Base-by-base conservation (phyloP, 148 eudicot species). In the Camellia lanceoleosa region DNA sequence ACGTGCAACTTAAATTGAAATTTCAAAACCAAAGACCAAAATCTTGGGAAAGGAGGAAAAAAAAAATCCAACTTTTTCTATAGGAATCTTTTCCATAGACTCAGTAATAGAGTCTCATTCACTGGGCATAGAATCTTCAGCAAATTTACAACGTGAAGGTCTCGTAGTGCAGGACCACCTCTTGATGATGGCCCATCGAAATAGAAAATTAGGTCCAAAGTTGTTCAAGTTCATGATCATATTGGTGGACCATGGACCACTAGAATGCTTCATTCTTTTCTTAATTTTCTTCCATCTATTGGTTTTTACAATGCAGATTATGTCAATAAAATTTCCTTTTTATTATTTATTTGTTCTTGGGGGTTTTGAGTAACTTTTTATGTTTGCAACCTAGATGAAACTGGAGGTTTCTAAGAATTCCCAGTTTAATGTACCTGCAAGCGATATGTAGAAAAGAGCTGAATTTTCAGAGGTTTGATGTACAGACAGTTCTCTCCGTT, bases 371-470 rank as follows among this genome's bases (percentile, higher is more conserved):
- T 72, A 3, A 11, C 42, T 11, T 20, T 49, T 51, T 51, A 51
- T 51, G 75, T 73, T 72, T 41, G 7, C 62, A 73, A 73, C 13
- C 63, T 19, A 52, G 19, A 14, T 14, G 20, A 73, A 73, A 73
- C 2, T 71, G 74, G 41, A 47, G 15, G 11, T 13, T 41, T 73
- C 56, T 55, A 54, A 55, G 55, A 54, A 16, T 49, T 47, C 54
- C 18, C 63, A 14, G 3, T 15, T 56, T 38, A 2, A 18, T n/a
- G 14, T 13, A 44, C 30, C 61, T 19, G 55, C 44, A 79, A 70
- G 43, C 52, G 66, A 20, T 30, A 38, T 41, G 14, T 19, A 81
- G 58, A 73, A 30, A 42, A 68, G 47, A 74, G 69, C 18, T 20
- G 52, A 46, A 42, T 41, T 18, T 68, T 46, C 65, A 3, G 59